Evolutionary conservation across 2,329 filamentous ascomycete species (phyloP), one percentile per base, ranked within the genome.

Genomic region (Ascomycota sp.): DNA sequence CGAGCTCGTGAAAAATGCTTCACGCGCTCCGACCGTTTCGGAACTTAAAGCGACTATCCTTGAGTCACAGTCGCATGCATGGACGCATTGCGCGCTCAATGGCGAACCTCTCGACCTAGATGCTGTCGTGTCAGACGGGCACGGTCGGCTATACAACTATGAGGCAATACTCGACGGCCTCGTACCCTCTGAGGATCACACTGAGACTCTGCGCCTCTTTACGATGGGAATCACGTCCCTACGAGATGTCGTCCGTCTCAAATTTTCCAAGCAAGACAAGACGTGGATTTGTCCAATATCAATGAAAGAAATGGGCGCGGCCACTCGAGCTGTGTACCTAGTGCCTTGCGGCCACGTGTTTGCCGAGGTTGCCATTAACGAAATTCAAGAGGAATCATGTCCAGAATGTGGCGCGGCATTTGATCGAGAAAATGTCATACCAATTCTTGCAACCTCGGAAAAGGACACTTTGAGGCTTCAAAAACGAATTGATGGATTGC

Each of bases 271-370:
- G 38, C 47, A 39, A 3, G 51, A 46, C 25, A 68, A 75, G 45
- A 66, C 63, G 37, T 84, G 76, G 67, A 68, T 81, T 25, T 98
- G 89, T 47, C 84, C 86, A 0, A 68, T 95, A 35, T 92, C 84
- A 2, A 70, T 78, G 45, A 92, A 91, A 50, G 74, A 78, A 50
- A 57, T 98, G 21, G 89, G 89, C 0, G 73, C 83, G 0, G 64
- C 64, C 6, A 73, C 76, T 11, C 86, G 76, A 53, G 66, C 82
- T 1, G 81, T 92, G 2, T 98, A 95, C 46, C 47, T 98, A 3
- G 80, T 95, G 5, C 89, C 89, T 0, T 98, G 89, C 47, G 91
- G 89, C 0, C 91, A 98, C 59, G 84, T 81, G 1, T 95, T 95
- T 54, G 76, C 81, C 1, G 83, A 91, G 39, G 72, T 73, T 35